Evolutionary conservation across 1,139 yeast species (phyloP), one percentile per base, ranked within the genome.

Genomic region (Yamadazyma sp.): DNA sequence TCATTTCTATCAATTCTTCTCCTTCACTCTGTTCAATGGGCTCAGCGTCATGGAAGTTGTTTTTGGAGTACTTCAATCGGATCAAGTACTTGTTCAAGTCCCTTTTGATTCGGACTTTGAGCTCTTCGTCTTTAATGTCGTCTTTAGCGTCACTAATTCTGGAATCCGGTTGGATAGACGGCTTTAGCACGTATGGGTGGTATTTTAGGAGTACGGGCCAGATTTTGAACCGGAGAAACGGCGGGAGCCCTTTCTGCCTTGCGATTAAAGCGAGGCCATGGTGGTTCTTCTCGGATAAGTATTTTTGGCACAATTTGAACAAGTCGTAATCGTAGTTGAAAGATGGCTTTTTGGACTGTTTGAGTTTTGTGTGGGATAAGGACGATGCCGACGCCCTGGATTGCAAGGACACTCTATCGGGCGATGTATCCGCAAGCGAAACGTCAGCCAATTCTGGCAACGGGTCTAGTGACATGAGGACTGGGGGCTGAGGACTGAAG

Each of bases 211-310:
- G 60, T 7, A 87, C 64, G 2, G 97, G 96, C 97, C 97, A 90
- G 9, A 86, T 84, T 43, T 76, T 72, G 49, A 78, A 81, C 43
- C 97, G 72, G 39, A 88, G 67, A 44, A 81, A 76, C 1, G 96
- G 95, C 1, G 97, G 97, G 18, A 89, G 69, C 2, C 97, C 97
- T 44, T 80, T 73, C 50, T 85, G 90, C 45, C 96, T 71, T 2
- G 96, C 90, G 12, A 90, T 64, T 45, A 82, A 68, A 0, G 97
- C 95, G 35, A 90, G 64, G 2, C 86, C 87, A 34, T 79, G 80
- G 40, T 78, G 75, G 54, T 84, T 80, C 40, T 70, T 70, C 28
- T 69, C 67, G 35, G 65, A 65, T 15, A 82, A 61, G 49, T 72
- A 80, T 27, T 51, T 47, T 38, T 63, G 60, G 45, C 71, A 67